These are phyloP conservation scores for Emericellopsis cladophorae DNA, from an alignment of 2,329 filamentous ascomycete genomes.

Conservation along the genomic window DNA sequence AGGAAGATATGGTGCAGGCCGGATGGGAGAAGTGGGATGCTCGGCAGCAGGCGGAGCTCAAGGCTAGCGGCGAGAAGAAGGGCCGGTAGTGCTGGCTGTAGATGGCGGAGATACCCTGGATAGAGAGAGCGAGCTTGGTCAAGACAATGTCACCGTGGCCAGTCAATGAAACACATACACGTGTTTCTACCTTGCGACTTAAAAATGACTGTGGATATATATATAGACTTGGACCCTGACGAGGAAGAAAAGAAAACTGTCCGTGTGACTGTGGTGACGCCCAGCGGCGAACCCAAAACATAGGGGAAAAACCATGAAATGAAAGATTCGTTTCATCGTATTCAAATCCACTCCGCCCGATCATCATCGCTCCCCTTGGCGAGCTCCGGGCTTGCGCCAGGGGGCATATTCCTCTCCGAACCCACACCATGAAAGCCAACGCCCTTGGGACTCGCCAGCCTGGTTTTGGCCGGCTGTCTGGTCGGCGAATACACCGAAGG, in stretches of 20 bases:
- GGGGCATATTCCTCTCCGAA: not conserved
- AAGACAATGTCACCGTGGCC: too few relatives aligned
- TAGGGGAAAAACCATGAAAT: too few relatives aligned
- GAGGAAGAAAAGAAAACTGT: not conserved
- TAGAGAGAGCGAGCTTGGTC: too few relatives aligned
- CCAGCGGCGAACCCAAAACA: too few relatives aligned
- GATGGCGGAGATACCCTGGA: too few relatives aligned
- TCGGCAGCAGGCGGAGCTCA: constrained; percentile 21
- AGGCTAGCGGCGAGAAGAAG: constrained; percentile 1
- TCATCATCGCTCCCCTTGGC: not conserved
- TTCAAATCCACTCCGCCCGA: not conserved
- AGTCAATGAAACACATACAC: too few relatives aligned
- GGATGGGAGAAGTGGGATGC: constrained; percentile 90
- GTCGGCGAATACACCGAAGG: constrained; percentile 39
- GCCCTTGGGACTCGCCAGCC: constrained; percentile 2
- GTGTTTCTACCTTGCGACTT: too few relatives aligned
- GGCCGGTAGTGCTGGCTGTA: too few relatives aligned
- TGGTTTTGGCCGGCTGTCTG: constrained; percentile 2
- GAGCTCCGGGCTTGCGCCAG: constrained; percentile 4
- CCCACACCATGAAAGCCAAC: not conserved
- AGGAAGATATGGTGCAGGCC: constrained; percentile 79
- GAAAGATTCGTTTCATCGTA: too few relatives aligned
- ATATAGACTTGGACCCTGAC: too few relatives aligned
- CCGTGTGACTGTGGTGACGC: not conserved
- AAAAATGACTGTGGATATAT: not conserved